Percentiles rank a stretch among this genome's conserved stretches.
Conservation (phyloP, 1,284 basidiomycete species). For the Naganishia albida region DNA sequence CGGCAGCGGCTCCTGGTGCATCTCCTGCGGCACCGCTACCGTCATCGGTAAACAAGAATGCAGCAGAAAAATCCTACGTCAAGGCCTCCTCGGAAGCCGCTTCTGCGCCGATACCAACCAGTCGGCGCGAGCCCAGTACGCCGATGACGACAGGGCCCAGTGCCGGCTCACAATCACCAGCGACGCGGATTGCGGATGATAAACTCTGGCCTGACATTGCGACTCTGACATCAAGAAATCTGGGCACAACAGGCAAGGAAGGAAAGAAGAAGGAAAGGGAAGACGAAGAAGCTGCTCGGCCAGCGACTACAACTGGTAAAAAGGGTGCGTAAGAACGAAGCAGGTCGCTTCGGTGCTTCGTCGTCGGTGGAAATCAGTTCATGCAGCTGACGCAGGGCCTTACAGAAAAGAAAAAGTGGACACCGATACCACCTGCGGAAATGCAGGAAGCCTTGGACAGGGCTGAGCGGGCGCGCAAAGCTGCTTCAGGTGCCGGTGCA, state of each 20-base stretch:
- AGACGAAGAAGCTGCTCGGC: slow-evolving; percentile 34
- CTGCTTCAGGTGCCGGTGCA: slow-evolving; percentile 12
- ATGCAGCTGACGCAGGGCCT: background rate
- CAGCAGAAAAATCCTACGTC: background rate
- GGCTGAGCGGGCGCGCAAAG: slow-evolving; percentile 37
- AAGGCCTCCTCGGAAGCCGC: background rate
- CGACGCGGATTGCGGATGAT: slow-evolving; percentile 39
- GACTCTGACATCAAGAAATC: slow-evolving; percentile 39
- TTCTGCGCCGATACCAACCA: slow-evolving; percentile 2
- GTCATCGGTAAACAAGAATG: background rate
- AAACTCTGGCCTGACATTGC: slow-evolving; percentile 48
- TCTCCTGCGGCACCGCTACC: background rate
- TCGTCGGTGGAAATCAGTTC: background rate
- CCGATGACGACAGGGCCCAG: too few species aligned
- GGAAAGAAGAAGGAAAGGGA: slow-evolving; percentile 38
- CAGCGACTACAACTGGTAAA: background rate
- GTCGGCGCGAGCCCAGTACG: slow-evolving; percentile 11
- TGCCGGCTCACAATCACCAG: too few species aligned
- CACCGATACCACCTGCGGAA: slow-evolving; percentile 51
- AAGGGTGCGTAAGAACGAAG: slow-evolving; percentile 38
- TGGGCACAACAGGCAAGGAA: slow-evolving; percentile 41
- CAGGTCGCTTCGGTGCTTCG: background rate
- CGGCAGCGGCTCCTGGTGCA: background rate
- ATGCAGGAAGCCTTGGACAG: slow-evolving; percentile 53
- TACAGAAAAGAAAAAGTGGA: slow-evolving; percentile 54